A percentile compares a stretch with the other conserved stretches of the same genome.
These are phyloP conservation scores for Castanospermum australe DNA, from an alignment of 306 rosid species.

Conservation along the genomic window DNA sequence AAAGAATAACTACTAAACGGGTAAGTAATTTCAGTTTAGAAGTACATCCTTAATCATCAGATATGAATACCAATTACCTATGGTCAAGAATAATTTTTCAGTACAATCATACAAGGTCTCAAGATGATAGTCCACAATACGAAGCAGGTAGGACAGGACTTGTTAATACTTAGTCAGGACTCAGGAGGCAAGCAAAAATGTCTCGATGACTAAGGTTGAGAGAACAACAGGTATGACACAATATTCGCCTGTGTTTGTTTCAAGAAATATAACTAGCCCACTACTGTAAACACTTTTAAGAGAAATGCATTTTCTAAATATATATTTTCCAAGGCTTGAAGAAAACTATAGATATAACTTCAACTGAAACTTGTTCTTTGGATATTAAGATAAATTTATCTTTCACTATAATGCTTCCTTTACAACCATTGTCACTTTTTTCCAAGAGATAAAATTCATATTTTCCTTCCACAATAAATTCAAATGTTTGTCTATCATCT, in stretches of 20 bases:
- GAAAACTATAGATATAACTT: neutral
- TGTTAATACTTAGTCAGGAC: neutral
- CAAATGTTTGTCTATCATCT: neutral
- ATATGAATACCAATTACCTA: neutral
- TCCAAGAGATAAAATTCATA: neutral
- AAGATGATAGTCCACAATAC: no score
- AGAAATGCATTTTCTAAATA: neutral
- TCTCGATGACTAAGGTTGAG: neutral
- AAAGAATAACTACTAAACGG: neutral
- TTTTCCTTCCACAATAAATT: neutral
- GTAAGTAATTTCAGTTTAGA: neutral
- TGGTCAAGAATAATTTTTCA: no score
- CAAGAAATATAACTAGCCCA: neutral
- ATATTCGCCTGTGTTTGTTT: neutral
- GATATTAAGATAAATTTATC: neutral
- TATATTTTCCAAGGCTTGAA: neutral
- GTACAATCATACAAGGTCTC: no score
- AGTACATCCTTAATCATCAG: neutral
- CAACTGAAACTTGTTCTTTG: neutral
- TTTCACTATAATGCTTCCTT: neutral
- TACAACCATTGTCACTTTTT: neutral
- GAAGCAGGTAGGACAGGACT: no score
- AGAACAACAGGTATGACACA: neutral
- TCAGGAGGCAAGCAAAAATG: neutral
- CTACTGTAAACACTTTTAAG: neutral